Base-by-base conservation (phyloP, 345 rosid species). In the Odontarrhena argentea region DNA sequence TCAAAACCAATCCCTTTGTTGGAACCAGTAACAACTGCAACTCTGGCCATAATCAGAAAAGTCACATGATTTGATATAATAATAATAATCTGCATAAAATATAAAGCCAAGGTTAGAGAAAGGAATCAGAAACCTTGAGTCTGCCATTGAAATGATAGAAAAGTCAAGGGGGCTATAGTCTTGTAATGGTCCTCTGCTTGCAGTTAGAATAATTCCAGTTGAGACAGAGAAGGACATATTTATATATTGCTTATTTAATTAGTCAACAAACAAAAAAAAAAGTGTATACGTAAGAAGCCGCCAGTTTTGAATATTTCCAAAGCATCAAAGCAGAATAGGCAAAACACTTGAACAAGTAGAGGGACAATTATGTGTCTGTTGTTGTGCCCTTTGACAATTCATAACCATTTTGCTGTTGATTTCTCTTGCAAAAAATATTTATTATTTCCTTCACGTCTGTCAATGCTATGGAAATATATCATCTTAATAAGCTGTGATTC, bases 1-100 rank as follows among this genome's bases (percentile, higher is more conserved):
- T 74, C 82, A 52, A 76, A 73, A 26, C 84, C 86, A 5, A 83
- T 80, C 44, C 84, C 84, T 75, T 68, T 78, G 76, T 78, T 83
- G 28, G 82, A 77, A 18, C 84, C 86, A 12, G 82, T 79, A 6
- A 77, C 86, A 10, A 82, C 71, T 43, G 86, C 86, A 69, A 68
- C 65, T 53, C 83, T 82, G 76, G 3, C 28, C 7, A 24, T 47
- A 7, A 61, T 35, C 48, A 24, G 38, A 52, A 2, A 36, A 22
- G 35, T 28, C 2, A 35, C 11, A 5, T 18, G 38, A 22, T 2
- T 28, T 28, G 2, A 28, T 28, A 28, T n/a, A n/a, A n/a, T 4
- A 28, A 28, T 35, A 8, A 3, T 38, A 37, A 43, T 12, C 46
- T 41, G 44, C 28, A 34, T 2, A 28, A 36, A 5, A 11, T 6